These are phyloP conservation scores for Eutrema japonicum DNA, from an alignment of 345 rosid genomes.

Conservation along the genomic window DNA sequence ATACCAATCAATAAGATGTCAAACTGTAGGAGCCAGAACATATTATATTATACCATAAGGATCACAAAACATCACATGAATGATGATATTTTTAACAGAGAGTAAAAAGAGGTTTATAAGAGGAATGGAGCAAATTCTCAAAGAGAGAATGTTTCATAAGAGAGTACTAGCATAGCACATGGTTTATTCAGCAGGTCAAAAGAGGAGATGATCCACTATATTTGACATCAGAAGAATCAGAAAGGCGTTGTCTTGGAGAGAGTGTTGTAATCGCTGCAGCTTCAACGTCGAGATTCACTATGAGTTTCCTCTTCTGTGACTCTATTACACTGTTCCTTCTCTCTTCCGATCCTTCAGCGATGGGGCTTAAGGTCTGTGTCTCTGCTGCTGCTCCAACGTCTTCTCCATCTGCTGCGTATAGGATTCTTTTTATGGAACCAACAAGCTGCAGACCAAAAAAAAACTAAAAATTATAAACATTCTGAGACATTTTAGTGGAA, in stretches of 20 bases:
- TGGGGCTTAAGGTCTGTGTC: conserved; percentile 76
- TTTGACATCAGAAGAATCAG: conserved; percentile 89
- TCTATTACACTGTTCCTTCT: conserved; percentile 53
- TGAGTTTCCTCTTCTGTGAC: conserved; percentile 76
- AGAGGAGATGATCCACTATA: conserved; percentile 84
- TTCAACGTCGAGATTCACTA: conserved; percentile 74
- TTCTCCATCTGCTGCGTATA: conserved; percentile 79
- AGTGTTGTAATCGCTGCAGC: conserved; percentile 64
- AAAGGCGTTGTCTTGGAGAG: conserved; percentile 87
- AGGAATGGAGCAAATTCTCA: conserved; percentile 10
- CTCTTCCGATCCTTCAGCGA: conserved; percentile 74
- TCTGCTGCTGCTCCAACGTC: conserved; percentile 61
- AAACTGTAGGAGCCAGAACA: conserved; percentile 22
- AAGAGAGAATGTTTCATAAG: conserved; percentile 26
- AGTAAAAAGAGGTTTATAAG: conserved; percentile 1
- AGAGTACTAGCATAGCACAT: not conserved
- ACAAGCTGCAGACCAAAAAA: conserved; percentile 57
- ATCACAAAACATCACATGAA: conserved; percentile 32
- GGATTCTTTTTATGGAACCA: conserved; percentile 72
- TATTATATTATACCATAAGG: conserved; percentile 1
- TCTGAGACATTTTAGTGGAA: not conserved
- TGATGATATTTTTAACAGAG: conserved; percentile 16
- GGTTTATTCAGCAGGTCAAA: conserved; percentile 63
- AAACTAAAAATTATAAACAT: not conserved
- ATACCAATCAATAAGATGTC: not conserved